Percentiles rank a stretch among this genome's conserved stretches.
phyloP scores from a whole-genome alignment of 352 stramenopile genomes.

The Phytophthora hybrid region DNA sequence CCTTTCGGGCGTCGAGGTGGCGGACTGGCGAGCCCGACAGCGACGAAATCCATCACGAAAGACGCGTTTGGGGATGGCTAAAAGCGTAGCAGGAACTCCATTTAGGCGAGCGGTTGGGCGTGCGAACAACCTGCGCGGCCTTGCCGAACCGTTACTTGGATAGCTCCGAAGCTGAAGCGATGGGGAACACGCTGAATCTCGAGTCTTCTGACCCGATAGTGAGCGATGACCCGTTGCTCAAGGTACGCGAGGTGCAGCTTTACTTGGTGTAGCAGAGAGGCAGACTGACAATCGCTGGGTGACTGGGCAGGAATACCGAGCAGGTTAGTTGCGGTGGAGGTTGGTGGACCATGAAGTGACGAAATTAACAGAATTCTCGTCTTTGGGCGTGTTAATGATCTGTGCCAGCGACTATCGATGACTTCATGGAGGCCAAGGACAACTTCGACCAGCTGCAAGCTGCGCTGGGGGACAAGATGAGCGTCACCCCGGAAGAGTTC shows the following conservation, averaged over 20 bases:
- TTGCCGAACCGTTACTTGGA: not conserved
- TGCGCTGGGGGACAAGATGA: slow-evolving; percentile 81
- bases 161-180: slow-evolving; percentile 3
- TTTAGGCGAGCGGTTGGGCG: slow-evolving; percentile 6
- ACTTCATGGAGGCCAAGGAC: slow-evolving; percentile 61
- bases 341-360: not conserved
- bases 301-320: slow-evolving; percentile 12
- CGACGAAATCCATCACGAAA: slow-evolving; percentile 34
- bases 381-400: slow-evolving; percentile 3
- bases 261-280: not conserved
- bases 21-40: slow-evolving; percentile 27
- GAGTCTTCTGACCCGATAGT: slow-evolving; percentile 45
- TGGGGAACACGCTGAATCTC: slow-evolving; percentile 57
- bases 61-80: slow-evolving; percentile 5
- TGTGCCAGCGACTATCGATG: slow-evolving; percentile 31
- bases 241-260: slow-evolving; percentile 29
- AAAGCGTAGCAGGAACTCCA: slow-evolving; percentile 13
- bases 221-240: slow-evolving; percentile 52
- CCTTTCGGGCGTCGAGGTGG: slow-evolving; percentile 32
- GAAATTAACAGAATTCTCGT: slow-evolving; percentile 1
- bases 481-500: slow-evolving; percentile 74
- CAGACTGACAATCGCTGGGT: not conserved
- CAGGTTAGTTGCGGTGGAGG: not conserved
- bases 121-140: slow-evolving; percentile 14
- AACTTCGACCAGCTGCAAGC: slow-evolving; percentile 74